Evolutionary conservation across 2,329 filamentous ascomycete species (phyloP).

Genomic region (Alternaria sp.): DNA sequence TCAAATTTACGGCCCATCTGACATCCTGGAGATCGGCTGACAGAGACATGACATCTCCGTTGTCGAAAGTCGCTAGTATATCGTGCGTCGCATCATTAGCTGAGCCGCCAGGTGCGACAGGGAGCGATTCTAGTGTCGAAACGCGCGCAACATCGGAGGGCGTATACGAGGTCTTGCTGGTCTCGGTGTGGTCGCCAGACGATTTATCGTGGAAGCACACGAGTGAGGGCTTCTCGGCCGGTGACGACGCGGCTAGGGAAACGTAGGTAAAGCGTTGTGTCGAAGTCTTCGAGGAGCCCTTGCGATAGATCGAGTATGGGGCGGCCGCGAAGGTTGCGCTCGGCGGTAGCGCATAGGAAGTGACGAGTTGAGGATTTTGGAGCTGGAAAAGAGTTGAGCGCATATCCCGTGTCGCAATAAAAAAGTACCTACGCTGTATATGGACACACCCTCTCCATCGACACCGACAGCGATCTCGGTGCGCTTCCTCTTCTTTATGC

Average conservation of each 20-base stretch:
- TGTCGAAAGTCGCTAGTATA: constrained; percentile 64
- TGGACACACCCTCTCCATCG: constrained; percentile 66
- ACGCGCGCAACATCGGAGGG: constrained; percentile 33
- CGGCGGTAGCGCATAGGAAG: constrained; percentile 67
- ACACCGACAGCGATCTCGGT: constrained; percentile 66
- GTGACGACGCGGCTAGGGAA: constrained; percentile 55
- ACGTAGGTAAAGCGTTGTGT: constrained; percentile 64
- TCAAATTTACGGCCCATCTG: constrained; percentile 42
- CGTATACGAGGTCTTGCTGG: constrained; percentile 41
- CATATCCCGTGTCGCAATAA: neutral
- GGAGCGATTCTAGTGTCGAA: constrained; percentile 41
- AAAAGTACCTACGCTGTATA: constrained; percentile 63
- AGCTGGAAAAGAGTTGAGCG: constrained; percentile 52
- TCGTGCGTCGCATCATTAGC: constrained; percentile 43
- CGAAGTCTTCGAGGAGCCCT: constrained; percentile 50
- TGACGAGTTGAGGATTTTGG: constrained; percentile 65
- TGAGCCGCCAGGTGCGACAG: constrained; percentile 26
- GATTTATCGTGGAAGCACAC: constrained; percentile 62
- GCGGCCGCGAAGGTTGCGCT: constrained; percentile 63
- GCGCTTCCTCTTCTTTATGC: constrained; percentile 66
- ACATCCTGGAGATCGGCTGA: constrained; percentile 58
- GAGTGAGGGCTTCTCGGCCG: constrained; percentile 57
- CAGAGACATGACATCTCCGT: constrained; percentile 67
- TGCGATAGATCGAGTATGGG: constrained; percentile 64
- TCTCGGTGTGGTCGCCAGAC: constrained; percentile 42